Base-by-base conservation (phyloP, 768 basidiomycete genomes). In the Amylocystis lapponica region DNA sequence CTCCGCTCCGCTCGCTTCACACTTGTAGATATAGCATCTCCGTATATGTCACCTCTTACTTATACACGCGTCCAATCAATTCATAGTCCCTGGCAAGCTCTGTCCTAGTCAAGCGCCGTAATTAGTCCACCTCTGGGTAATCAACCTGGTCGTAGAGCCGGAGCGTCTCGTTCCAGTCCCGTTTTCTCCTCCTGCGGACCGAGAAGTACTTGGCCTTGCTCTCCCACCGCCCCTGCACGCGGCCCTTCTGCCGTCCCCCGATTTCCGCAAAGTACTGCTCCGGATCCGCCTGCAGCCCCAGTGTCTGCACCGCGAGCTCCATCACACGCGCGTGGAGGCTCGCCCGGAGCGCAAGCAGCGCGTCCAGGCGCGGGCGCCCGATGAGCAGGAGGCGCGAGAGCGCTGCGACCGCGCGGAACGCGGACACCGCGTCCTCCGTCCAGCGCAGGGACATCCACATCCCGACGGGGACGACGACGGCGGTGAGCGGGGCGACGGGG, bases 371-470 rank as follows among this genome's bases (percentile, higher is more conserved):
- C 3, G 66, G 55, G 36, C 75, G 73, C 6, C 85, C 83, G 17
- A 86, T 75, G 32, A 71, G 61, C 10, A 92, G 61, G 7, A 93
- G 67, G 12, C 81, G 75, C 5, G 67, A 51, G 12, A 93, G 72
- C 2, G 81, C 68, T 0, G 69, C 64, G 48, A 83, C 76, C 3
- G 91, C 91, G 32, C 91, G 79, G 56, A 85, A 81, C 4, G 88
- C 78, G 0, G 88, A 76, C 3, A 89, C 71, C 1, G 83, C 80
- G 51, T 93, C 91, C 58, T 94, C 91, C 30, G 87, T 68, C 88
- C 89, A 93, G 39, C 91, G 79, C 47, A 94, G 68, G 14, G 85
- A 76, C 69, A 92, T 81, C 90, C 91, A 94, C 91, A 93, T 91
- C 51, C 83, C 54, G 4, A 72, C 68, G 2, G 89, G 90, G 5